These are phyloP conservation scores for Trypanosoma platydactyli DNA, from an alignment of 208 protist genomes.

Conservation along the genomic window DNA sequence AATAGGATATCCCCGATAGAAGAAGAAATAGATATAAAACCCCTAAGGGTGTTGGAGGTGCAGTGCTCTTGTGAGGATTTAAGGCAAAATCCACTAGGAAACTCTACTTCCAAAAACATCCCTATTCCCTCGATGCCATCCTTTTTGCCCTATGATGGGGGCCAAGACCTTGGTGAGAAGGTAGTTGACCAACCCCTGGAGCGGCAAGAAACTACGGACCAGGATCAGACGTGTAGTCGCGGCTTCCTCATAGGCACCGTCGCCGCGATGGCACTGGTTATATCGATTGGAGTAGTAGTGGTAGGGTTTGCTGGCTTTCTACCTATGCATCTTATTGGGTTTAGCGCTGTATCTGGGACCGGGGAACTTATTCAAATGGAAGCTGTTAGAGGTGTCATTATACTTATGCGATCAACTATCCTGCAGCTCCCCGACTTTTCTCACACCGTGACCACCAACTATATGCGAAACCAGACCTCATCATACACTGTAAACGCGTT, in stretches of 20 bases:
- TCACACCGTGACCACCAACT: slow-evolving; percentile 61
- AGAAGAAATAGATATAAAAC: background rate
- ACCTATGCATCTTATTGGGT: slow-evolving; percentile 33
- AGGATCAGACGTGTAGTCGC: background rate
- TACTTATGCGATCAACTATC: slow-evolving; percentile 56
- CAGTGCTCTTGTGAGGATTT: background rate
- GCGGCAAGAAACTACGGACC: background rate
- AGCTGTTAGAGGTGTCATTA: slow-evolving; percentile 44
- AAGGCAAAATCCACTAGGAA: slow-evolving; percentile 6
- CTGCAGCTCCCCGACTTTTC: slow-evolving; percentile 68
- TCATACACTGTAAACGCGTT: slow-evolving; percentile 17
- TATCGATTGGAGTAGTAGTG: slow-evolving; percentile 37
- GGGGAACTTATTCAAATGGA: slow-evolving; percentile 32
- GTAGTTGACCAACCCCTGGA: background rate
- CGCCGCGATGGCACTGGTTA: slow-evolving; percentile 25
- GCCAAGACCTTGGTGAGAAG: background rate
- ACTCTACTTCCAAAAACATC: background rate
- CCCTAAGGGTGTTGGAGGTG: background rate
- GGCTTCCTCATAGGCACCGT: slow-evolving; percentile 21
- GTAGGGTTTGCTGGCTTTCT: slow-evolving; percentile 35
- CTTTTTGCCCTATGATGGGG: slow-evolving; percentile 10
- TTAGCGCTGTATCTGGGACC: slow-evolving; percentile 24
- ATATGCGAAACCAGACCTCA: slow-evolving; percentile 38
- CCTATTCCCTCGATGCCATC: slow-evolving; percentile 19
- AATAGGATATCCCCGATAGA: background rate